These are phyloP conservation scores for Neofusicoccum kwambonambiense DNA, from an alignment of 2,329 filamentous ascomycete species.

Conservation along the genomic window DNA sequence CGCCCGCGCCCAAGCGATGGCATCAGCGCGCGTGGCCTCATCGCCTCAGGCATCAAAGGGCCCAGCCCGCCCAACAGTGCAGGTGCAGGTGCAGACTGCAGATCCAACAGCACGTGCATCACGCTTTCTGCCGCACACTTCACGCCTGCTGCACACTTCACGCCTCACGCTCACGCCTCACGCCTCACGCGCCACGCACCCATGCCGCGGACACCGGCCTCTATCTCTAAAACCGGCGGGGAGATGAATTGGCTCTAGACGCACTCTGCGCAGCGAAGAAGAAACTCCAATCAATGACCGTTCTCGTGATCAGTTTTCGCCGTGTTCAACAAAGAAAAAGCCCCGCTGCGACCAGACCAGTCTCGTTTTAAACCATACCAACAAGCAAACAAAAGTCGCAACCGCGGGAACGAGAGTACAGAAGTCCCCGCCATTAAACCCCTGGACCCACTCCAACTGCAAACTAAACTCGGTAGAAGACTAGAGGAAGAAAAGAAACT, in stretches of 20 bases:
- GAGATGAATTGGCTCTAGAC: slow-evolving; percentile 10
- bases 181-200: not conserved
- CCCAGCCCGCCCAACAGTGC: not conserved
- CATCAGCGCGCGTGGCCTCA: not conserved
- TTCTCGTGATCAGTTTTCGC: slow-evolving; percentile 5
- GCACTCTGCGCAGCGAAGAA: not conserved
- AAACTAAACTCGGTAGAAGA: not conserved
- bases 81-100: not conserved
- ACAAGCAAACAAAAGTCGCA: slow-evolving; percentile 1
- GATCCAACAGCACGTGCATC: not conserved
- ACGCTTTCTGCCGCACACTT: not conserved
- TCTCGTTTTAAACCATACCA: slow-evolving; percentile 12
- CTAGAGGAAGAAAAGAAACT: slow-evolving; percentile 2
- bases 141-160: too few species aligned
- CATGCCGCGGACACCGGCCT: not conserved
- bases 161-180: too few species aligned
- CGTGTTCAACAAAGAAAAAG: not conserved
- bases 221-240: slow-evolving; percentile 1
- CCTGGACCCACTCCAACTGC: not conserved
- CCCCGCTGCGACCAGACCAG: slow-evolving; percentile 3
- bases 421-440: slow-evolving; percentile 6
- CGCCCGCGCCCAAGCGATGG: slow-evolving; percentile 5
- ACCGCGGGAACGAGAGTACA: slow-evolving; percentile 8
- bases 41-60: not conserved
- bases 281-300: slow-evolving; percentile 10